Evolutionary conservation across 305 asterid species (phyloP).

Genomic region (Fraxinus latifolia): DNA sequence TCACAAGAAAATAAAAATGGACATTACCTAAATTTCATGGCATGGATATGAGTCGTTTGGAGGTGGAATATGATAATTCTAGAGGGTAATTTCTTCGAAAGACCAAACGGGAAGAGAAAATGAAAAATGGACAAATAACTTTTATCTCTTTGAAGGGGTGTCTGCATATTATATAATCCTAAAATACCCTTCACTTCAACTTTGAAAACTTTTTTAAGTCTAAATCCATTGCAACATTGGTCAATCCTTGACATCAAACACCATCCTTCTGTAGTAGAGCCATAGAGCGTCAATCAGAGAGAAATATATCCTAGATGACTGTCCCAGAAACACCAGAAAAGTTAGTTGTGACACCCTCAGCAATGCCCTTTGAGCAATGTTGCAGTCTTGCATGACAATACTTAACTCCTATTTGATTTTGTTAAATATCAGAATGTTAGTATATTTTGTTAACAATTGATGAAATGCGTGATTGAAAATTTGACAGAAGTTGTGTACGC

Average conservation of each 20-base stretch:
- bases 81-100: neutral
- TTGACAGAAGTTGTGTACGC: too few relatives aligned
- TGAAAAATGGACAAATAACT: neutral
- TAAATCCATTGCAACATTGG: neutral
- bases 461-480: too few relatives aligned
- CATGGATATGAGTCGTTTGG: neutral
- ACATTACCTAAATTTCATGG: neutral
- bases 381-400: neutral
- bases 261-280: neutral
- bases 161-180: neutral
- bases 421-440: neutral
- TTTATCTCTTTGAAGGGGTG: neutral
- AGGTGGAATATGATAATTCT: neutral
- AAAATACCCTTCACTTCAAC: neutral
- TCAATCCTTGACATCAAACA: neutral
- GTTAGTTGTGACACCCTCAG: neutral
- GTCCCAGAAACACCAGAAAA: neutral
- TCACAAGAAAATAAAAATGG: neutral
- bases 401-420: neutral
- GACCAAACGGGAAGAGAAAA: neutral
- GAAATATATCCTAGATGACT: neutral
- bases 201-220: neutral
- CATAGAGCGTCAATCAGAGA: neutral
- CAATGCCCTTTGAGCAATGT: neutral
- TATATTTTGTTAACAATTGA: neutral